phyloP scores from a whole-genome alignment of 1,139 yeast genomes.

The Blastobotrys persicus region DNA sequence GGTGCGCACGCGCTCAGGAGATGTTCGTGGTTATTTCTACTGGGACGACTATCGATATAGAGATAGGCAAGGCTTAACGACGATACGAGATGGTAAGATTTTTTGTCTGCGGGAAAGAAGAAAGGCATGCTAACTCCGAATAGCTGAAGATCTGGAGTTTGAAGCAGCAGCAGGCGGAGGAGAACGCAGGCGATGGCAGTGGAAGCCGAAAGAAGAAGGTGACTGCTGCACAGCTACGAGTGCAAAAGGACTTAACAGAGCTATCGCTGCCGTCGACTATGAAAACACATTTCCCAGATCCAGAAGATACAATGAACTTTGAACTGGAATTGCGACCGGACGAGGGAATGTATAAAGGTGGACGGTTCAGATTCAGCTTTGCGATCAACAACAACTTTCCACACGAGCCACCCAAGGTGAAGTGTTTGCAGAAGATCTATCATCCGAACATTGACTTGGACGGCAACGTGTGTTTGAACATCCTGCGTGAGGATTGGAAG shows the following conservation, averaged over 20 bases:
- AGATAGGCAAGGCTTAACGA: no score
- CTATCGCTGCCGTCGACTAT: constrained; percentile 67
- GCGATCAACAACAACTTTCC: constrained; percentile 74
- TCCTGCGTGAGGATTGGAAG: constrained; percentile 92
- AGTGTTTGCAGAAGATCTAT: constrained; percentile 52
- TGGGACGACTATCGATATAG: no score
- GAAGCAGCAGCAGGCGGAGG: constrained; percentile 40
- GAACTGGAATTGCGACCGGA: constrained; percentile 63
- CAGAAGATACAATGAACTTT: constrained; percentile 60
- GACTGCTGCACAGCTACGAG: constrained; percentile 46
- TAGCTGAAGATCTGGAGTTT: constrained; percentile 44
- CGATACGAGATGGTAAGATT: constrained; percentile 8
- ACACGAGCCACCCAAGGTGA: constrained; percentile 79
- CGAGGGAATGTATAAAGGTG: constrained; percentile 75
- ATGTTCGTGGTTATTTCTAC: no score
- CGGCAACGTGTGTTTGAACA: constrained; percentile 90
- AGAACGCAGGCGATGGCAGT: constrained; percentile 27
- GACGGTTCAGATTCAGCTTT: constrained; percentile 65
- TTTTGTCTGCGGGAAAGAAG: background rate
- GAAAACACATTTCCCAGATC: constrained; percentile 53
- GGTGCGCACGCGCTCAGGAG: no score
- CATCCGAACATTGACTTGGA: constrained; percentile 92
- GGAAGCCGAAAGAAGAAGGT: constrained; percentile 44
- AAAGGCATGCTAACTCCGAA: background rate
- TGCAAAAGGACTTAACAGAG: constrained; percentile 60